Evolutionary conservation across 2,329 filamentous ascomycete species (phyloP).

Genomic region (Epichloe sibirici): DNA sequence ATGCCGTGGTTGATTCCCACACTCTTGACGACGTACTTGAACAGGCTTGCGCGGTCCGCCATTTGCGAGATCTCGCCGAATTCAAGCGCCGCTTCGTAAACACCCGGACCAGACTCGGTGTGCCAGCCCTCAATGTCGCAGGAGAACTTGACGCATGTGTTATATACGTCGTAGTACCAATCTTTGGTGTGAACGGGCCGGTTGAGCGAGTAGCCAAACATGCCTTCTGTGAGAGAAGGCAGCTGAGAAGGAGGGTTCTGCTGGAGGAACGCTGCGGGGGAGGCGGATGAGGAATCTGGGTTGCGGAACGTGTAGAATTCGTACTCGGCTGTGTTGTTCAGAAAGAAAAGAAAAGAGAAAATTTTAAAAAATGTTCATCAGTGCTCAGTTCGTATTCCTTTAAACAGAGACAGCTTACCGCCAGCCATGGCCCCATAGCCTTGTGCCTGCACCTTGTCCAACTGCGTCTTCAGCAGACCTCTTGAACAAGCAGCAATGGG

Average conservation of each 20-base stretch:
- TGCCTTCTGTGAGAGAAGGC: conserved; percentile 75
- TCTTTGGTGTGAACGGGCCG: conserved; percentile 81
- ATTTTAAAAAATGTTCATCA: neutral
- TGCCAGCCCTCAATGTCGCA: conserved; percentile 91
- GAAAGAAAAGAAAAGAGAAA: neutral
- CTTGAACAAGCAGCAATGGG: conserved; percentile 70
- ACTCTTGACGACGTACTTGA: conserved; percentile 92
- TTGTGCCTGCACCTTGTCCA: conserved; percentile 52
- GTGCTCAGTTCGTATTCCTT: neutral
- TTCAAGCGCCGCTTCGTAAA: conserved; percentile 90
- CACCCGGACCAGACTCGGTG: conserved; percentile 84
- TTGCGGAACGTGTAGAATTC: conserved; percentile 87
- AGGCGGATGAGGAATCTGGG: conserved; percentile 42
- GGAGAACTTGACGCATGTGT: conserved; percentile 63
- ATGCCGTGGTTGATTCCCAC: conserved; percentile 80
- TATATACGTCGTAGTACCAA: conserved; percentile 81
- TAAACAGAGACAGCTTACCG: conserved; percentile 40
- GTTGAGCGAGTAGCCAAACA: conserved; percentile 91
- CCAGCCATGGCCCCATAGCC: conserved; percentile 83
- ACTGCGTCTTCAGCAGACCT: conserved; percentile 56
- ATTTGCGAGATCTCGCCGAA: conserved; percentile 80
- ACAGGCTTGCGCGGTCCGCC: conserved; percentile 83
- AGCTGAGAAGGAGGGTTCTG: conserved; percentile 62
- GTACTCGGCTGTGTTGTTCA: conserved; percentile 59
- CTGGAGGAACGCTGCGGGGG: conserved; percentile 62